These are phyloP conservation scores for Solanum hybrid DNA, from an alignment of 305 asterid genomes.

Conservation along the genomic window DNA sequence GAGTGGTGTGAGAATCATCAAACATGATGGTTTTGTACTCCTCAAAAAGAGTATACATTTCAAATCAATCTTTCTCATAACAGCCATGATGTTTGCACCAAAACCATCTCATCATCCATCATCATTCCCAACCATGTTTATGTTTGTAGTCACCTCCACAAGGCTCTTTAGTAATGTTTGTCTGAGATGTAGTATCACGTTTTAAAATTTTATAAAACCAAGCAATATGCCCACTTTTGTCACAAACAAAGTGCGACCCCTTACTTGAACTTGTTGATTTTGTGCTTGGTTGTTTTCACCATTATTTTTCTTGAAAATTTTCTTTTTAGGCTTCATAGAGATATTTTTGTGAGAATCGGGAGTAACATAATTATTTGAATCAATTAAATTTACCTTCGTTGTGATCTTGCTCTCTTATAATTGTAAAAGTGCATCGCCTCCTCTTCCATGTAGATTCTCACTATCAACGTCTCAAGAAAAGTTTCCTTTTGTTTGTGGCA, in stretches of 20 bases:
- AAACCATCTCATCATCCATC: not conserved
- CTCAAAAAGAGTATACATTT: too few relatives aligned
- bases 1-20: not conserved
- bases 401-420: not conserved
- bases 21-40: not conserved
- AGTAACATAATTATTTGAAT: too few relatives aligned
- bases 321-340: not conserved
- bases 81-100: not conserved
- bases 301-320: not conserved
- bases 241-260: not conserved
- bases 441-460: not conserved
- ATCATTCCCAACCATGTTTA: not conserved
- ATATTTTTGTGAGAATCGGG: not conserved
- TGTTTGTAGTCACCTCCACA: not conserved
- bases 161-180: not conserved
- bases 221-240: not conserved
- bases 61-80: too few relatives aligned
- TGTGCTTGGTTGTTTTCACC: not conserved
- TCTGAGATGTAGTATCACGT: not conserved
- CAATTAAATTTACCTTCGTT: too few relatives aligned
- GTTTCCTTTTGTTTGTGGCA: too few relatives aligned
- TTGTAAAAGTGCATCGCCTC: not conserved
- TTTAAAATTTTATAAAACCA: too few relatives aligned
- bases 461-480: too few relatives aligned
- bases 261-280: not conserved